Base-by-base conservation (phyloP, 192 early-diverging fungal genomes). In the Entomortierella lignicola region DNA sequence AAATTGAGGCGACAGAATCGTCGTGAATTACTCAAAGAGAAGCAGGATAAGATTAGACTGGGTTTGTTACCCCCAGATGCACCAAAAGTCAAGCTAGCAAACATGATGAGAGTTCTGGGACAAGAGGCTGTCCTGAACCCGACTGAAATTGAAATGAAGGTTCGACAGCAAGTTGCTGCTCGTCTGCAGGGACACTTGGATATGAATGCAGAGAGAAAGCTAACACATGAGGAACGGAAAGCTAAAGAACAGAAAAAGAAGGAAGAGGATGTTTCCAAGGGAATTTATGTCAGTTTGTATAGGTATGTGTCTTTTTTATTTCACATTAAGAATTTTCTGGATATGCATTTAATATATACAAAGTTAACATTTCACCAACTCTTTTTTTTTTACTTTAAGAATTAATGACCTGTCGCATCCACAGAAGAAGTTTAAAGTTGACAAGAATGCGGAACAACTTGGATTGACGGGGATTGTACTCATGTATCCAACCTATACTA, bases 31-130 rank as follows among this genome's bases (percentile, higher is more conserved):
- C 92, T 94, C 66, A 93, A 93, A 71, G 98, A 99, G 71, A 95
- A 95, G 51, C 96, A 93, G 52, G 97, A 99, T 50, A 97, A 97
- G 65, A 94, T 97, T 52, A 89, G 95, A 56, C 84, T 99, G 4
- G 98, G 98, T 2, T 83, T 99, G 27, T 68, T 97, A 60, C 94
- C 95, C 32, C 94, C 97, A 0, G 97, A 98, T 63, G 91, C 92
- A 64, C 94, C 96, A 29, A 96, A 95, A 71, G 91, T 99, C 32
- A 93, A 92, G 56, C 89, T 98, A 61, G 89, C 91, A 57, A 99
- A 98, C 80, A 87, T 99, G 82, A 99, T 98, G 96, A 83, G 91
- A 10, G 94, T 99, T 8, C 82, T 99, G 69, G 97, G 94, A n/a
- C 91, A 91, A 55, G 95, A 99, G 60, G 94, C 97, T 0, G 92